Evolutionary conservation across 148 eudicot species (phyloP), one percentile per base, ranked within the genome.

Genomic region (Agrostemma githago): DNA sequence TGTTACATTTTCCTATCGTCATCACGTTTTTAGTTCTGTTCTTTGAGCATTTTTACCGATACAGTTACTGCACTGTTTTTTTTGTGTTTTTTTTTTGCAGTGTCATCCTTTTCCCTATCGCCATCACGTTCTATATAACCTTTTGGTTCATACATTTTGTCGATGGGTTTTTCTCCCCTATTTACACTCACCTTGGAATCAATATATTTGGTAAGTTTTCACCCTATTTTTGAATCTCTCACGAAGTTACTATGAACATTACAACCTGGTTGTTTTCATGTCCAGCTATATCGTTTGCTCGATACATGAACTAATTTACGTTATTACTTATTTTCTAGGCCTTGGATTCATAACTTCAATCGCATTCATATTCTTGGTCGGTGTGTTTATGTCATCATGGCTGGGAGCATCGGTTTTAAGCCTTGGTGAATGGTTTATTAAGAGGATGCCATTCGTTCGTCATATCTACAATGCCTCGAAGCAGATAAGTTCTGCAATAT

Each of bases 81-180:
- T 41, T 73, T 26, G 34, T 26, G 0, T 26, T 26, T 51, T 41
- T 73, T 73, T 48, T 80, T 70, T 77, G 88, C 97, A 91, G 97
- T 81, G 97, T 91, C 77, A 91, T 91, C 89, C 89, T 91, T 57
- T 86, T 91, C 76, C 97, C 97, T 2, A 89, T 91, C 62, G 97
- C 91, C 26, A 68, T 91, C 87, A 91, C 97, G 56, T 91, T 91
- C 84, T 91, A 91, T 34, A 72, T 91, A 78, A 91, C 97, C 71
- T 91, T 92, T 91, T 91, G 97, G 97, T 91, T 91, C 72, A 91
- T 91, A 78, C 93, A 84, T 81, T 87, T 91, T 72, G 97, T 91
- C 73, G 97, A 91, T 75, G 97, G 97, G 2, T 86, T 91, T 75
- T 91, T 89, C 86, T 91, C 97, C 71, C 97, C 97, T 16, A 89